A percentile compares a stretch with the other conserved stretches of the same genome.
Evolutionary conservation across 1,284 basidiomycete species (phyloP).

Genomic region (Coniophora puteana): DNA sequence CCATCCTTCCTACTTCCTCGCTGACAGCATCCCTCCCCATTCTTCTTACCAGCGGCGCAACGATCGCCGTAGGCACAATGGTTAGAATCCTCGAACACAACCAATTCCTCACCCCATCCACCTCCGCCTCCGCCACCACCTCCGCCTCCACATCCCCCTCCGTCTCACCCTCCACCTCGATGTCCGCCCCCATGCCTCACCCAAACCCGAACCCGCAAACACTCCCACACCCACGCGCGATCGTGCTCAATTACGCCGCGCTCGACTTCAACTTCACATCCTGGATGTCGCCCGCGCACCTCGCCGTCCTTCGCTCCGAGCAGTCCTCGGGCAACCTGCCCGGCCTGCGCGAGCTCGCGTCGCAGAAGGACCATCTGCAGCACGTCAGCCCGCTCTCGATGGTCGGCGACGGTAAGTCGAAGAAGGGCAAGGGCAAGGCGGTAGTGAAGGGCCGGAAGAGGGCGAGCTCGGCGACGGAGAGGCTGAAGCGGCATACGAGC

Average conservation of each 20-base stretch:
- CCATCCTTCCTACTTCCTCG: slow-evolving; percentile 3
- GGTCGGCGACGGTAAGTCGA: slow-evolving; percentile 62
- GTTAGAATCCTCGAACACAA: slow-evolving; percentile 79
- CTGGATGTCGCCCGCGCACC: slow-evolving; percentile 92
- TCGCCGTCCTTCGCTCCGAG: slow-evolving; percentile 79
- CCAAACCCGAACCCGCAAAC: slow-evolving; percentile 1
- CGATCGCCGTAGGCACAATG: slow-evolving; percentile 80
- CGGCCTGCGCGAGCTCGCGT: slow-evolving; percentile 58
- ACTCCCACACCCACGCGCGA: slow-evolving; percentile 65
- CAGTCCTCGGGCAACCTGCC: slow-evolving; percentile 74
- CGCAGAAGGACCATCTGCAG: slow-evolving; percentile 85
- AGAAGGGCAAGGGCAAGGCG: slow-evolving; percentile 41
- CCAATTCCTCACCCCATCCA: slow-evolving; percentile 33
- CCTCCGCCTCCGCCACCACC: slow-evolving; percentile 31
- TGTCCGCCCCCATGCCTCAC: too few relatives aligned
- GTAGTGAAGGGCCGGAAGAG: too few relatives aligned
- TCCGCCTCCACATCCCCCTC: too few relatives aligned
- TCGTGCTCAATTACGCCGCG: slow-evolving; percentile 80
- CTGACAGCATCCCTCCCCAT: neutral
- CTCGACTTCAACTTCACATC: slow-evolving; percentile 97
- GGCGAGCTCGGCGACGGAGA: too few relatives aligned
- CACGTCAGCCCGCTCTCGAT: slow-evolving; percentile 86
- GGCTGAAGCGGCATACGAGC: slow-evolving; percentile 45
- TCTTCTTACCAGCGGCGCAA: slow-evolving; percentile 63
- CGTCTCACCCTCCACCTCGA: too few relatives aligned